Evolutionary conservation across 495 filamentous ascomycete species (phyloP).

Genomic region (Neurospora tetraspora): DNA sequence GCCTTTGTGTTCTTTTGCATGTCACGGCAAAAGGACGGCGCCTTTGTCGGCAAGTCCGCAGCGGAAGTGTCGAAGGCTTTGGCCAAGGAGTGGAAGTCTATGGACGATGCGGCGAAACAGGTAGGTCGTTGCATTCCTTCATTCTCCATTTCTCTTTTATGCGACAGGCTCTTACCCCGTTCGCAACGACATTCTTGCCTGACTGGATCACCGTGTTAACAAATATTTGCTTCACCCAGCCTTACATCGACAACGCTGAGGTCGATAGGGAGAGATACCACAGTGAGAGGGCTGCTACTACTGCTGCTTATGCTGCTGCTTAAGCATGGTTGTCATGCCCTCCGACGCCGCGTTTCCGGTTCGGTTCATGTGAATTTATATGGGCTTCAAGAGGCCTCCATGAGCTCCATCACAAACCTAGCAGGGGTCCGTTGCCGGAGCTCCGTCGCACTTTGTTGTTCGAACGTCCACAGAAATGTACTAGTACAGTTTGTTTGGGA

Average conservation of each 20-base stretch:
- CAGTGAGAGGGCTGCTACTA: slow-evolving; percentile 9
- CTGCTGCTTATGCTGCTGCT: neutral
- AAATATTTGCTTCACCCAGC: slow-evolving; percentile 8
- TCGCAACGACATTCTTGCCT: neutral
- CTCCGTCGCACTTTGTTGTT: neutral
- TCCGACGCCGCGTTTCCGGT: neutral
- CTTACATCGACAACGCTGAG: slow-evolving; percentile 14
- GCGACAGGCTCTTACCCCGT: neutral
- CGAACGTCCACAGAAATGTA: neutral
- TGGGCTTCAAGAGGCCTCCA: neutral
- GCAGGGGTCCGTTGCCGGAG: neutral
- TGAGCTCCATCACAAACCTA: neutral
- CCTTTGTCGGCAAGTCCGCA: slow-evolving; percentile 28
- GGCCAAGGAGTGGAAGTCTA: slow-evolving; percentile 44
- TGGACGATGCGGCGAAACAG: slow-evolving; percentile 39
- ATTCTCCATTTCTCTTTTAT: neutral
- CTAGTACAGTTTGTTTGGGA: neutral
- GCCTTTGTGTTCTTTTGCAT: slow-evolving; percentile 37
- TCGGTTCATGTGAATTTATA: neutral
- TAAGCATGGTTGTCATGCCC: neutral
- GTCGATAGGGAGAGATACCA: slow-evolving; percentile 8
- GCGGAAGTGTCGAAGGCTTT: slow-evolving; percentile 23
- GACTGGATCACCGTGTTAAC: slow-evolving; percentile 9
- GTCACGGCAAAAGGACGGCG: slow-evolving; percentile 37
- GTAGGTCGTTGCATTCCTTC: slow-evolving; percentile 17